Evolutionary conservation across 257 asterid species (phyloP), one percentile per base, ranked within the genome.

Genomic region (Schizonepeta tenuifolia): DNA sequence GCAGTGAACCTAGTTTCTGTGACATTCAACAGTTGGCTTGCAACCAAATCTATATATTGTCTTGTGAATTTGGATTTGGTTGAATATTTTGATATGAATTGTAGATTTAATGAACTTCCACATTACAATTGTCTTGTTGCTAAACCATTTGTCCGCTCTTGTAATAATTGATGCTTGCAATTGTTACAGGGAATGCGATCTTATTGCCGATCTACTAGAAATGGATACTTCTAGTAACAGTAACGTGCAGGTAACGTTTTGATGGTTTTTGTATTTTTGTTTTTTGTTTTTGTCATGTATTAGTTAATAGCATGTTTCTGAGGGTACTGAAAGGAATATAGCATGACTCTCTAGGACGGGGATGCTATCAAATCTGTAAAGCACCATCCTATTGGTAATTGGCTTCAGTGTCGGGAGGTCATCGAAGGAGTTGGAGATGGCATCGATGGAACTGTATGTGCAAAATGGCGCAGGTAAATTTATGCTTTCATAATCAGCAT

Each of bases 391-490:
- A 83, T 88, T 74, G 96, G 96, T 67, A 89, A 91, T 77, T 93
- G 98, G 98, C 77, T 93, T 71, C 96, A 93, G 67, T 93, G 97
- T 71, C 91, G 77, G 58, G 96, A 78, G 84, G 78, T 79, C 70
- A 75, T 87, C 13, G 83, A 75, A 60, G 90, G 96, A 53, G 51
- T 69, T 60, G 89, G 88, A 54, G 83, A 84, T 72, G 87, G 75
- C 65, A 76, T 50, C 73, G 95, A 93, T 70, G 96, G 87, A 76
- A 79, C 86, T 33, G 73, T 86, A 11, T 93, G 98, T 59, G 96
- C 85, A 62, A 93, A 93, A 78, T 91, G 97, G 97, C 96, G 96
- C 81, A 91, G 98, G 98, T 91, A 80, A 63, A n/a, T 13, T 63
- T 20, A 44, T 53, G 12, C 22, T 31, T 73, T 64, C 53, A 47